Conservation (phyloP, 2,329 filamentous ascomycete genomes). For the Paecilomyces sp. region DNA sequence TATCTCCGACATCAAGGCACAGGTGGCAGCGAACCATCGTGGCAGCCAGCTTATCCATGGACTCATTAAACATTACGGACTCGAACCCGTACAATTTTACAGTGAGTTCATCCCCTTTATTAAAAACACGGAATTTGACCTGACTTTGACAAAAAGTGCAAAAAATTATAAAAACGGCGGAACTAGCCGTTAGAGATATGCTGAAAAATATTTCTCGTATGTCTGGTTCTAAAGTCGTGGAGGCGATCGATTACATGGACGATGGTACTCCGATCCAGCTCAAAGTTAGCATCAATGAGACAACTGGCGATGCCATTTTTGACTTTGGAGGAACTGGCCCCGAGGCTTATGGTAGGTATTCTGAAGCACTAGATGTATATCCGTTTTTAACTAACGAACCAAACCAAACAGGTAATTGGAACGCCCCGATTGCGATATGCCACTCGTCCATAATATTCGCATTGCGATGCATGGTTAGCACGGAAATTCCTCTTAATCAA, state of each 20-base stretch:
- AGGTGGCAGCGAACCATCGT: constrained; percentile 75
- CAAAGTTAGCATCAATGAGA: constrained; percentile 62
- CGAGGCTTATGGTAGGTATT: constrained; percentile 57
- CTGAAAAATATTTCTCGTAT: constrained; percentile 54
- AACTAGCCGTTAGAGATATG: constrained; percentile 61
- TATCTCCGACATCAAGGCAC: constrained; percentile 73
- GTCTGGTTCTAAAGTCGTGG: constrained; percentile 40
- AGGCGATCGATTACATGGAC: constrained; percentile 72
- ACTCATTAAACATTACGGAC: constrained; percentile 66
- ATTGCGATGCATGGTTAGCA: constrained; percentile 64
- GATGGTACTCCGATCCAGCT: constrained; percentile 69
- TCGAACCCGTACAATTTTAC: constrained; percentile 67
- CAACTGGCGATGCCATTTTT: constrained; percentile 66
- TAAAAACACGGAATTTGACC: constrained; percentile 6
- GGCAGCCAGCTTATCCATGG: constrained; percentile 66
- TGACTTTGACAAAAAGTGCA: constrained; percentile 41
- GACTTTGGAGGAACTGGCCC: constrained; percentile 71
- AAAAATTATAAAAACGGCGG: constrained; percentile 70
- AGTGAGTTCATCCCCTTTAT: constrained; percentile 23
- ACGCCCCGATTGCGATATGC: constrained; percentile 70
- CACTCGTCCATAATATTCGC: constrained; percentile 77
- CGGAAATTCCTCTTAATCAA: constrained; percentile 76
- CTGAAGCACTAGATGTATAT: too few species aligned
- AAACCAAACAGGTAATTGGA: constrained; percentile 52
- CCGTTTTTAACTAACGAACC: too few species aligned